Evolutionary conservation across 371 early-diverging fungal species (phyloP), one percentile per base, ranked within the genome.

Genomic region (Synchytrium microbalum): DNA sequence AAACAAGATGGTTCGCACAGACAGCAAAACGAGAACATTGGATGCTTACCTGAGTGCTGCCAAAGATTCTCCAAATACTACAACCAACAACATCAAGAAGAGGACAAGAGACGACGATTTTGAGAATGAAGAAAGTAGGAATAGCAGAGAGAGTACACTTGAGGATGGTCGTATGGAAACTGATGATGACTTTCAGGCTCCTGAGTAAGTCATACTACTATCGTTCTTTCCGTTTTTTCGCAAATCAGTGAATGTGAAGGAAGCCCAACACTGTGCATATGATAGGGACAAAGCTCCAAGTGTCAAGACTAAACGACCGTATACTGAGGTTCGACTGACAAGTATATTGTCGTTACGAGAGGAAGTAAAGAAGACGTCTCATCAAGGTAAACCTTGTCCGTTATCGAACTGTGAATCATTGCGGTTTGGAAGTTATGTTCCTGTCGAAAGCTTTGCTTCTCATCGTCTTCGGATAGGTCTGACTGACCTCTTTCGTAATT

Each of bases 1-100:
- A 58, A 83, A 88, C 68, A 77, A 84, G 58, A 75, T 85, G 32
- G 89, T 92, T 16, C 80, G 92, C n/a, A 91, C 91, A 14, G 92
- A 92, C 66, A 86, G 84, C 63, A 76, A 82, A 16, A 72, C 74
- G 8, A 81, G 80, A 30, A 89, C 88, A 0, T 68, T 92, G 46
- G 88, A 91, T 68, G 70, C 80, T 0, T 79, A 85, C 79, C 65
- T 83, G 62, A 29, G 61, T 2, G 31, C 32, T 13, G 32, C 58
- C 58, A 38, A 5, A n/a, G n/a, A 59, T 8, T 19, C 33, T 10
- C 46, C 10, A 38, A 38, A 10, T 38, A 38, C 46, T 10, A 38
- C 5, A 38, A 38, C 10, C 46, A 38, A 38, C 46, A 38, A 38
- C 46, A 38, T 38, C 46, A 46, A 25, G 53, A 2, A 64, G 13